These are phyloP conservation scores for Cnidoscolus chayamansa DNA, from an alignment of 441 rosid genomes.

Conservation along the genomic window DNA sequence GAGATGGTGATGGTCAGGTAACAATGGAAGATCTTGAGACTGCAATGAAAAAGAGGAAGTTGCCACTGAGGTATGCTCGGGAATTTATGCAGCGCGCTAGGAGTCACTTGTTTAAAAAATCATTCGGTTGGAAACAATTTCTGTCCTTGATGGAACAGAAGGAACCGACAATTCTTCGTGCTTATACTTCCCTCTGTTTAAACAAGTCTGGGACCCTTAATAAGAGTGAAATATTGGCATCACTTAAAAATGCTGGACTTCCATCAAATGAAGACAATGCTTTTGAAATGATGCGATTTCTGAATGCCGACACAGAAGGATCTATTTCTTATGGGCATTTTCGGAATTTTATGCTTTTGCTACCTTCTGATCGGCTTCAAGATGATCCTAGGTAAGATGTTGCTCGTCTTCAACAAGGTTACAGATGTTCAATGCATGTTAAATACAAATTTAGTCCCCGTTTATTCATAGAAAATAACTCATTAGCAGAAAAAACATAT, in stretches of 20 bases:
- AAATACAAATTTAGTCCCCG: too few relatives aligned
- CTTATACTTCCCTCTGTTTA: slow-evolving; percentile 87
- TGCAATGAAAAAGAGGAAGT: slow-evolving; percentile 81
- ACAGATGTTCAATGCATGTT: not conserved
- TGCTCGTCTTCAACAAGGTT: slow-evolving; percentile 16
- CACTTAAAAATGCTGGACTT: slow-evolving; percentile 86
- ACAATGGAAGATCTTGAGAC: slow-evolving; percentile 91
- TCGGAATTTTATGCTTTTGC: slow-evolving; percentile 89
- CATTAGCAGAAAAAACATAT: too few relatives aligned
- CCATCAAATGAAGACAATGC: slow-evolving; percentile 97
- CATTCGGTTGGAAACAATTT: slow-evolving; percentile 98
- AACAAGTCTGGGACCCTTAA: slow-evolving; percentile 92
- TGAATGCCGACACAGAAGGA: slow-evolving; percentile 81
- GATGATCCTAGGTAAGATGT: slow-evolving; percentile 88
- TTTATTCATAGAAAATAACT: too few relatives aligned
- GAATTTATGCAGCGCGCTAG: slow-evolving; percentile 83
- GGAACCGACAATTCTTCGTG: slow-evolving; percentile 94
- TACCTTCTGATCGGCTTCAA: slow-evolving; percentile 85
- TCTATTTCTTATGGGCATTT: slow-evolving; percentile 98
- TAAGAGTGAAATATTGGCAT: slow-evolving; percentile 89
- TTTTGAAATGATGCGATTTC: slow-evolving; percentile 88
- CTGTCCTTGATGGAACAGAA: slow-evolving; percentile 96
- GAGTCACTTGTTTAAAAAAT: slow-evolving; percentile 85
- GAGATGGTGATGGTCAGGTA: slow-evolving; percentile 97
- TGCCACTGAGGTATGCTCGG: slow-evolving; percentile 77